Evolutionary conservation across 2,329 filamentous ascomycete genomes (phyloP).

Genomic region (Colletotrichum kahawae): DNA sequence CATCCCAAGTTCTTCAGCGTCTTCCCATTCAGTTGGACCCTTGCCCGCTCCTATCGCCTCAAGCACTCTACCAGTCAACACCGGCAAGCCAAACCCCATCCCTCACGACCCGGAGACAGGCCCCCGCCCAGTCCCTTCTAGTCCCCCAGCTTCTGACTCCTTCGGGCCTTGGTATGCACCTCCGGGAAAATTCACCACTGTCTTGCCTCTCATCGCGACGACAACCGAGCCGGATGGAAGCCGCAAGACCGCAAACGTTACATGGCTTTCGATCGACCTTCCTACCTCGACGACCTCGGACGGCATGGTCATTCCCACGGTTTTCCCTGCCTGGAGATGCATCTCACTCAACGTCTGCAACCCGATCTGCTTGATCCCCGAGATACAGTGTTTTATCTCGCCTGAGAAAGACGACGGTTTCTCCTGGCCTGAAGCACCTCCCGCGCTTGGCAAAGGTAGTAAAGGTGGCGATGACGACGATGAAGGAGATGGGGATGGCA

Average conservation of each 20-base stretch:
- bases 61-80: not conserved
- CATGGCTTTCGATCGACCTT: constrained; percentile 14
- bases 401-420: not conserved
- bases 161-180: not conserved
- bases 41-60: not conserved
- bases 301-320: not conserved
- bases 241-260: constrained; percentile 2
- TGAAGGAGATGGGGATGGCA: not conserved
- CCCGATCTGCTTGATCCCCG: not conserved
- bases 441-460: not conserved
- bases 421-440: not conserved
- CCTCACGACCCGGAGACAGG: not conserved
- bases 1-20: not conserved
- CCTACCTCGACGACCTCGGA: not conserved
- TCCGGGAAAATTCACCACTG: not conserved
- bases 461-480: not conserved
- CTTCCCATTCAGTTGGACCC: not conserved
- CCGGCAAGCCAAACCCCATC: not conserved
- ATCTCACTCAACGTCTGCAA: constrained; percentile 6
- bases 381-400: not conserved
- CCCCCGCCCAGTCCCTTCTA: not conserved
- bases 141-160: not conserved
- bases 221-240: not conserved
- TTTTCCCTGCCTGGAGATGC: constrained; percentile 6
- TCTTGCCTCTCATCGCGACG: constrained; percentile 1